Evolutionary conservation across 371 early-diverging fungal species (phyloP), one percentile per base, ranked within the genome.

Genomic region (Blakeslea trispora): DNA sequence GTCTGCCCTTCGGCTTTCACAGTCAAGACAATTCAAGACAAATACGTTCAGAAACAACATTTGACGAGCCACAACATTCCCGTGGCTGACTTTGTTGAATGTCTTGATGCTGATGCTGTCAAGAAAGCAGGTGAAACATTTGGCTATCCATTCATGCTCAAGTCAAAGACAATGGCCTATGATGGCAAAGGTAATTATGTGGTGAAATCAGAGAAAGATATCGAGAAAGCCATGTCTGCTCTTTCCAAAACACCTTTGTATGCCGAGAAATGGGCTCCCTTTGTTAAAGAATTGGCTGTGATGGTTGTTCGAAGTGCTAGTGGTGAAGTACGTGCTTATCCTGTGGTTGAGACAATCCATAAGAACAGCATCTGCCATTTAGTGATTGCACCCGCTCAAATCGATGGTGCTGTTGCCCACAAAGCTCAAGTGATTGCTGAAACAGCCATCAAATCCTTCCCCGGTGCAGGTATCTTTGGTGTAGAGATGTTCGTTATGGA

Each of bases 281-380:
- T 94, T 71, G 77, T 72, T 47, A 91, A 92, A 64, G 98, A 98
- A 68, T 70, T 98, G 28, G 97, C 97, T 1, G 95, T 96, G 21
- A 96, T 98, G 95, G 97, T 98, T 7, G 95, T 91, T 3, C 86
- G 93, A 37, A 79, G 84, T 39, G 76, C 79, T n/a, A 81, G 84
- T 47, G 96, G 94, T 15, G 83, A 86, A 40, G 85, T 93, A 0
- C 83, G 79, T 5, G 81, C 91, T 1, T 98, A 98, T 64, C 96
- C 97, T 17, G 89, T 90, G 13, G 97, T 96, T 0, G 96, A 98
- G 70, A 98, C 98, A 14, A 87, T 96, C 7, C 97, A 98, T 72
- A 86, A 88, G 72, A 89, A 95, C 79, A 94, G 87, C 66, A 92
- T 98, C 18, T 97, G 97, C 69, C 94, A 94, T 72, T 66, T 95